A percentile compares a stretch with the other conserved stretches of the same genome.
These are phyloP conservation scores for Leccinum pellstonianum DNA, from an alignment of 768 basidiomycete species.

Conservation along the genomic window DNA sequence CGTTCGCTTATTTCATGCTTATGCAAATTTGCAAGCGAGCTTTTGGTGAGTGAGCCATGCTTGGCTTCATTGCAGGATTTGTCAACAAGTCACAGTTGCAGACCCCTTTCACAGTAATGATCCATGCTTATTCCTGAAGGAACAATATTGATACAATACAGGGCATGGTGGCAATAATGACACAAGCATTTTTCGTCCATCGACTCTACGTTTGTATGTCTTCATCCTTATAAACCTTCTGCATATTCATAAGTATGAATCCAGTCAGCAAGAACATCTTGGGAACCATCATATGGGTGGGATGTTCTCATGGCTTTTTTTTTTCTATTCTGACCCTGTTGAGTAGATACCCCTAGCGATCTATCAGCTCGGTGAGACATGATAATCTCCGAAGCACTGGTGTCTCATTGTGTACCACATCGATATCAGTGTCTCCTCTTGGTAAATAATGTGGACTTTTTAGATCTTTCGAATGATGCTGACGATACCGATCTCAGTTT, in stretches of 20 bases:
- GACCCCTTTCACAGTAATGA: not conserved
- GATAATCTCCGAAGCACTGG: not conserved
- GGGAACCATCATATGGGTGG: not conserved
- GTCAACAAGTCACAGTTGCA: not conserved
- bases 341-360: conserved; percentile 1
- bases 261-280: conserved; percentile 1
- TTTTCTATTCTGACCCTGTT: not conserved
- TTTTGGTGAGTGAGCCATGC: not conserved
- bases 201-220: conserved; percentile 4
- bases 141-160: not conserved
- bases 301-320: not conserved
- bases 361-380: conserved; percentile 5
- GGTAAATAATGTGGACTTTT: not conserved
- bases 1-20: not conserved
- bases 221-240: not conserved
- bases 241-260: not conserved
- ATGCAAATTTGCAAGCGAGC: not conserved
- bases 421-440: not conserved
- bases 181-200: conserved; percentile 4
- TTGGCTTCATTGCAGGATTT: too few relatives aligned
- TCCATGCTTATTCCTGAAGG: not conserved
- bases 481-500: too few relatives aligned
- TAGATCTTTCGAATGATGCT: too few relatives aligned
- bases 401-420: not conserved
- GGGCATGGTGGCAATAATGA: not conserved